These are phyloP conservation scores for Aspergillus texensis DNA, from an alignment of 2,329 filamentous ascomycete species.

Conservation along the genomic window DNA sequence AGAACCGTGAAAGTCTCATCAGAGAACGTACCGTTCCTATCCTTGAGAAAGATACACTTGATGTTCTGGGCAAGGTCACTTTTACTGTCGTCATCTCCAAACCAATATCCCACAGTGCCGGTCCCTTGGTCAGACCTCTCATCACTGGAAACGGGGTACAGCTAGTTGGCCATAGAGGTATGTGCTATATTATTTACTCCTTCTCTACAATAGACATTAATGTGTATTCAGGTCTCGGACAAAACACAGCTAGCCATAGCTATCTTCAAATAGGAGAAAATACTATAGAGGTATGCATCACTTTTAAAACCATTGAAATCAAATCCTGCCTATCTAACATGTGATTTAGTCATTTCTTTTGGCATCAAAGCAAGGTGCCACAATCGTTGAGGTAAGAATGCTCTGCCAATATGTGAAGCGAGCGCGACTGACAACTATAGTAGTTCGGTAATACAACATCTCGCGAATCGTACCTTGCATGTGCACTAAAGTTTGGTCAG, in stretches of 20 bases:
- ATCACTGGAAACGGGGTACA: not conserved
- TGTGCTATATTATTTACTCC: not conserved
- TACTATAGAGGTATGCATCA: slow-evolving; percentile 32
- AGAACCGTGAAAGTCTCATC: slow-evolving; percentile 35
- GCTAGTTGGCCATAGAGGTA: slow-evolving; percentile 41
- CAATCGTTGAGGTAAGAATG: slow-evolving; percentile 37
- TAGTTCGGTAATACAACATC: slow-evolving; percentile 12
- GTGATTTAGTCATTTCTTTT: slow-evolving; percentile 35
- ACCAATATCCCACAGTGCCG: not conserved
- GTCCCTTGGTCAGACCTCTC: not conserved
- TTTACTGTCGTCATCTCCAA: slow-evolving; percentile 36
- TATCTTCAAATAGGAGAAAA: slow-evolving; percentile 45
- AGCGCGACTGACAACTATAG: not conserved
- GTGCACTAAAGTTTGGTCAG: slow-evolving; percentile 21
- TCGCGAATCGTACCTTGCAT: not conserved
- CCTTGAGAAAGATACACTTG: slow-evolving; percentile 31
- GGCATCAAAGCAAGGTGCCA: slow-evolving; percentile 37
- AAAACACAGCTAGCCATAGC: slow-evolving; percentile 30
- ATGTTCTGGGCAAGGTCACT: slow-evolving; percentile 35
- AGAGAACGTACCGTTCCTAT: slow-evolving; percentile 38
- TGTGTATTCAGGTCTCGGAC: slow-evolving; percentile 22
- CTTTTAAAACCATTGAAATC: not conserved
- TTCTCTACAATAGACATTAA: not conserved
- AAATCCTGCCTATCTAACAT: not conserved
- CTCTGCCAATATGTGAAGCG: not conserved